Base-by-base conservation (phyloP, 1,139 yeast species). In the Debaryomyces sp. region DNA sequence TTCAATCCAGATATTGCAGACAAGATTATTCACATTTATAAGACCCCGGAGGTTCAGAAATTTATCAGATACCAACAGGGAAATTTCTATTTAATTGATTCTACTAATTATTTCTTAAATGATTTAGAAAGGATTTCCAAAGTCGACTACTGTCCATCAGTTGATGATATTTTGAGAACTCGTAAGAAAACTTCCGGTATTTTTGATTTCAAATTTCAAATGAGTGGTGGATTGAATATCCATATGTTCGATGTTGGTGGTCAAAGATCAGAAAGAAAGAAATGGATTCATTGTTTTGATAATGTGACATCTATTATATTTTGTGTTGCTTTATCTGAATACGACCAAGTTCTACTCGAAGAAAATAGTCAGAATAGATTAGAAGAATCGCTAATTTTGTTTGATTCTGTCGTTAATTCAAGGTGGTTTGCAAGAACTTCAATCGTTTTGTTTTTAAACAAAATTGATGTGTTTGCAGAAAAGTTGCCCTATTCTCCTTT, bases 211-310 rank as follows among this genome's bases (percentile, higher is more conserved):
- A 77, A 79, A 50, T 89, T 91, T 60, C 85, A 85, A 55, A 81
- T 90, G 84, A 92, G 89, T 36, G 81, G 81, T 45, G 78, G 81
- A 5, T 71, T 89, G 48, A 84, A 84, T 60, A 80, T 90, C 49
- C 96, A 89, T 66, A 83, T 91, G 78, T 90, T 80, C 63, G 97
- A 91, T 66, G 97, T 91, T 44, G 97, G 97, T 53, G 97, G 97
- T 1, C 97, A 91, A 68, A 75, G 97, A 58, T 85, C 94, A 1
- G 97, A 91, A 70, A 82, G 97, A 47, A 89, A 89, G 62, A 91
- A 91, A 66, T 91, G 97, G 97, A 91, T 91, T 56, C 96, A 91
- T 67, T 91, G 97, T 63, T 91, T 91, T 61, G 96, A 91, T 67
- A 90, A 91, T 59, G 97, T 91, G 30, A 88, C 97, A 0, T 75